Percentiles rank a stretch among this genome's conserved stretches.
These are phyloP conservation scores for Salix purpurea DNA, from an alignment of 345 rosid species.

Conservation along the genomic window DNA sequence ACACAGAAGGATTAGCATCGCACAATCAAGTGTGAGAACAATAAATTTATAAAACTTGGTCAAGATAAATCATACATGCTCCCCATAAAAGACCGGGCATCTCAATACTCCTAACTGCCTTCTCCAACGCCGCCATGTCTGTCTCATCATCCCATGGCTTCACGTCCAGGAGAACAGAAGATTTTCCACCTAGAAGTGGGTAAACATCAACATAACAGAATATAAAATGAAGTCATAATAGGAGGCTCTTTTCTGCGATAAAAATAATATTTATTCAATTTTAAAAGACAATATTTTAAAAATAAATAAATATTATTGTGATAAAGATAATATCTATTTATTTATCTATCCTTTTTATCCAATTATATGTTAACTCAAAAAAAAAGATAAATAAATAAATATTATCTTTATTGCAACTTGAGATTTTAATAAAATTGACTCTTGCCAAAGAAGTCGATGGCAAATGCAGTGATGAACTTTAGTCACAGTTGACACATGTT, in stretches of 20 bases:
- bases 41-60: not conserved
- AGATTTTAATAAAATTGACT: too few species aligned
- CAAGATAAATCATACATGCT: slow-evolving; percentile 57
- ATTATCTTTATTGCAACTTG: too few species aligned
- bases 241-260: too few species aligned
- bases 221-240: not conserved
- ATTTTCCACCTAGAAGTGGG: slow-evolving; percentile 64
- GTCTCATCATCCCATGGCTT: slow-evolving; percentile 99
- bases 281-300: too few species aligned
- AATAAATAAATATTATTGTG: too few species aligned
- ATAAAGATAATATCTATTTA: too few species aligned
- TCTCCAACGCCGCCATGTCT: slow-evolving; percentile 93
- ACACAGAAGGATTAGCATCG: not conserved
- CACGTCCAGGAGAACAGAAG: slow-evolving; percentile 83
- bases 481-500: not conserved
- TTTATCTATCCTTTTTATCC: too few species aligned
- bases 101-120: slow-evolving; percentile 56
- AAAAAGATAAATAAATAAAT: too few species aligned
- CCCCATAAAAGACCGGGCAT: slow-evolving; percentile 94
- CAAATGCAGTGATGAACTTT: too few species aligned
- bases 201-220: not conserved
- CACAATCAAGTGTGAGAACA: not conserved
- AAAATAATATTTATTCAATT: too few species aligned
- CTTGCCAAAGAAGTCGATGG: too few species aligned
- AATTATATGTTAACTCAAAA: too few species aligned